Conservation (phyloP, 805 yeast genomes). For the Zygosaccharomyces rouxii region DNA sequence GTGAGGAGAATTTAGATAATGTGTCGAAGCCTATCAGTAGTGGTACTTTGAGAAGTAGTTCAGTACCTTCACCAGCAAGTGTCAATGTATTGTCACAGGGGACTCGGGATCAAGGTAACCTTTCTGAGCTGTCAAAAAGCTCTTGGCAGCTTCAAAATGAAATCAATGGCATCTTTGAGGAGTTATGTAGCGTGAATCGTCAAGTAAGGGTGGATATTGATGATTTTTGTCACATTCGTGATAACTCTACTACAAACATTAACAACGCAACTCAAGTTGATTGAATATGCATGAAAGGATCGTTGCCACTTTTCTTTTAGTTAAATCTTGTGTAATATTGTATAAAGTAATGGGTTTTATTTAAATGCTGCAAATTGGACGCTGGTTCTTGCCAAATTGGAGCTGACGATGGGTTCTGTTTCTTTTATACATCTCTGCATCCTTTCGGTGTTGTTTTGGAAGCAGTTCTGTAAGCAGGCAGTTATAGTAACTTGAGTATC, state of each 20-base stretch:
- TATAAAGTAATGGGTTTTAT: slow-evolving; percentile 6
- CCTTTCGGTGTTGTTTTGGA: slow-evolving; percentile 27
- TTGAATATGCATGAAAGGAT: not conserved
- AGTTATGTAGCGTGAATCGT: slow-evolving; percentile 21
- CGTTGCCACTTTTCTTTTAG: not conserved
- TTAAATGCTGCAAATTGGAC: slow-evolving; percentile 35
- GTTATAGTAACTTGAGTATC: slow-evolving; percentile 31
- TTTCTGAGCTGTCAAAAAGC: slow-evolving; percentile 9
- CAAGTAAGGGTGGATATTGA: slow-evolving; percentile 28
- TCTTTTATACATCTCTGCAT: slow-evolving; percentile 27
- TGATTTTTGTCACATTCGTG: slow-evolving; percentile 30
- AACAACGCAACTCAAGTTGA: not conserved
- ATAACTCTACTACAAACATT: slow-evolving; percentile 4
- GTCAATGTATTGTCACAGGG: not conserved
- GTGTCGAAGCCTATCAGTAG: not conserved
- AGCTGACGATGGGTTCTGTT: slow-evolving; percentile 30
- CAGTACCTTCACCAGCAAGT: not conserved
- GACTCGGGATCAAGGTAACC: not conserved
- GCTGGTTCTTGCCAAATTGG: slow-evolving; percentile 29
- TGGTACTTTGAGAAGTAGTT: not conserved
- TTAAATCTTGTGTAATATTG: not conserved
- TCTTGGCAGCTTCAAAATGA: slow-evolving; percentile 25
- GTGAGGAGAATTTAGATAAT: not conserved
- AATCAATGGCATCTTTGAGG: slow-evolving; percentile 19
- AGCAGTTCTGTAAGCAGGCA: slow-evolving; percentile 33